Evolutionary conservation across 108 stramenopile species (phyloP), one percentile per base, ranked within the genome.

Genomic region (Chaetoceros muelleri): DNA sequence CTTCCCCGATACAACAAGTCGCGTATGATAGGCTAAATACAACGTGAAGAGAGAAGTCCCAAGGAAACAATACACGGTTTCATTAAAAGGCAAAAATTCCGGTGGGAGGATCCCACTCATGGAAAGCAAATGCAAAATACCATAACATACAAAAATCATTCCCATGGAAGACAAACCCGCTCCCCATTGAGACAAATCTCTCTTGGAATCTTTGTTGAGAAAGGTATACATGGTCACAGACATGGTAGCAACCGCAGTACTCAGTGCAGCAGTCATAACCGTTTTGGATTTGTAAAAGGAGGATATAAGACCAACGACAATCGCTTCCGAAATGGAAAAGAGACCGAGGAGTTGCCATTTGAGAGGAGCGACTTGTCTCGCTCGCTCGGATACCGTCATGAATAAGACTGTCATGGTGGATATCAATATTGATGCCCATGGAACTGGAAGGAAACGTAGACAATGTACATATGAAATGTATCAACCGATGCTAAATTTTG

Each of bases 181-280:
- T 29, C 86, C 92, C 87, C 66, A 87, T 60, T 93, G 89, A 3
- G 87, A 85, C 28, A 96, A 69, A 72, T 98, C 95, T 57, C 90
- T 86, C 52, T 91, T 87, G 18, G 89, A 73, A 69, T 98, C 88
- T 58, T 76, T 81, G 30, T 94, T 80, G 20, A 73, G 49, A 24
- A 89, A 52, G 1, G 87, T 90, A 60, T 92, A 95, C 3, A 73
- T 28, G 0, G 90, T 89, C 16, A 96, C 72, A 13, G 82, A 70
- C 5, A 71, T 44, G 20, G 91, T 79, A 1, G 87, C 79, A 16
- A 63, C 62, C 5, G 74, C 83, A 19, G 89, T 91, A 3, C 78
- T 70, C 13, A 67, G 47, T 83, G 87, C 79, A 23, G 87, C 87
- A 13, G 64, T 64, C 2, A 81, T 30, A 0, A 93, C 92, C 13